These are phyloP conservation scores for Calvatia gigantea DNA, from an alignment of 768 basidiomycete species.

Conservation along the genomic window DNA sequence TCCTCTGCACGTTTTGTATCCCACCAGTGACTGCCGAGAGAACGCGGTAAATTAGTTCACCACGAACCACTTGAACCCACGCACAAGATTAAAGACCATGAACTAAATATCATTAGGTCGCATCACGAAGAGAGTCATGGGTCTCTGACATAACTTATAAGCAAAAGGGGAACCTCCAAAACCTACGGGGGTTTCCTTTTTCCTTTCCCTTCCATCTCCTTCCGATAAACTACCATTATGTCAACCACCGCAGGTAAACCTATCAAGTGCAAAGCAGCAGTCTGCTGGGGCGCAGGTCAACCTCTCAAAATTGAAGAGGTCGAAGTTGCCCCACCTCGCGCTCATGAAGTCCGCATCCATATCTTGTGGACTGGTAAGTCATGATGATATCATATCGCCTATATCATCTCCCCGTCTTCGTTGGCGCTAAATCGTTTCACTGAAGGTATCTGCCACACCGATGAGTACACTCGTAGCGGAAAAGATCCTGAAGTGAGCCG, in stretches of 20 bases:
- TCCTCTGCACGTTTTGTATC: not conserved
- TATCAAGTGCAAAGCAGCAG: conserved; percentile 88
- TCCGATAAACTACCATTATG: conserved; percentile 41
- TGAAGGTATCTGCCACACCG: conserved; percentile 92
- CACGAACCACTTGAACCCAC: too few relatives aligned
- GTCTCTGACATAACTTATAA: not conserved
- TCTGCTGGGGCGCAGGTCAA: conserved; percentile 93
- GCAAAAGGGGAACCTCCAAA: conserved; percentile 4
- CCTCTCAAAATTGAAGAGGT: conserved; percentile 86
- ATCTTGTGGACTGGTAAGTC: conserved; percentile 84
- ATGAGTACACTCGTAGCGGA: conserved; percentile 95
- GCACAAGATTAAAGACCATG: conserved; percentile 4
- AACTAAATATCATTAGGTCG: not conserved
- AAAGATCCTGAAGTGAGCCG: conserved; percentile 84
- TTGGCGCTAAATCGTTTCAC: conserved; percentile 1
- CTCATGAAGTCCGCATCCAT: conserved; percentile 90
- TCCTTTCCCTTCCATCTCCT: conserved; percentile 20
- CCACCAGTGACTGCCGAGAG: not conserved
- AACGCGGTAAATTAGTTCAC: conserved; percentile 9
- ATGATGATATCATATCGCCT: not conserved
- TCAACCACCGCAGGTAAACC: conserved; percentile 69
- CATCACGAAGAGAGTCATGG: not conserved
- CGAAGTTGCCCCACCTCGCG: conserved; percentile 87
- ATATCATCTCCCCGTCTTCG: not conserved
- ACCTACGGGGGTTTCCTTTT: conserved; percentile 13